A percentile compares a stretch with the other conserved stretches of the same genome.
Conservation (phyloP, 2,329 filamentous ascomycete species). For the Corniculantispora saksenae region DNA sequence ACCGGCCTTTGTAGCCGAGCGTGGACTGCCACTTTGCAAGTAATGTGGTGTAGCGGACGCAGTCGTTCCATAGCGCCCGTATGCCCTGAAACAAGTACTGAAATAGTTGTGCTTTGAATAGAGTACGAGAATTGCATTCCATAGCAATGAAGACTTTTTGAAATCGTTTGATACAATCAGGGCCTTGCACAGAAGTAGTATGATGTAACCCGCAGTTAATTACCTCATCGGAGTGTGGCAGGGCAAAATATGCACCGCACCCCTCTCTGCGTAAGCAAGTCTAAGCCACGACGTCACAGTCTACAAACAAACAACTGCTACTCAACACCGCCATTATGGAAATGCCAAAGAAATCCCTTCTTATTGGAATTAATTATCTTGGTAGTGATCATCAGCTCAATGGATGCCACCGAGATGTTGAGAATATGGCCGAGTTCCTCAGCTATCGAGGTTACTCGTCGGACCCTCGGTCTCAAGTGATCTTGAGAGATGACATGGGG, state of each 20-base stretch:
- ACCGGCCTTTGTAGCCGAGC: too few relatives aligned
- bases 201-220: not conserved
- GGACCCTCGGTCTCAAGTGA: conserved; percentile 17
- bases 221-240: conserved; percentile 12
- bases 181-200: not conserved
- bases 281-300: conserved; percentile 1
- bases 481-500: conserved; percentile 33
- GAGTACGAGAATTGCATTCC: not conserved
- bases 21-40: too few relatives aligned
- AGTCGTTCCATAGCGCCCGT: too few relatives aligned
- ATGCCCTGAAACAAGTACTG: too few relatives aligned
- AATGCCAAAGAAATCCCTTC: conserved; percentile 46
- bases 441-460: conserved; percentile 27
- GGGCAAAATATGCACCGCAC: conserved; percentile 11
- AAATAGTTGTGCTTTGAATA: not conserved
- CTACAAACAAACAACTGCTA: not conserved
- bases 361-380: conserved; percentile 65
- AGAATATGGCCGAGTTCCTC: conserved; percentile 59
- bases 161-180: not conserved
- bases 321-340: conserved; percentile 10
- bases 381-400: conserved; percentile 56
- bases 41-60: too few relatives aligned
- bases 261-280: conserved; percentile 9
- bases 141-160: not conserved
- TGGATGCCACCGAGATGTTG: conserved; percentile 62